Evolutionary conservation across 352 stramenopile genomes (phyloP).

Genomic region (Aphanomyces astaci): DNA sequence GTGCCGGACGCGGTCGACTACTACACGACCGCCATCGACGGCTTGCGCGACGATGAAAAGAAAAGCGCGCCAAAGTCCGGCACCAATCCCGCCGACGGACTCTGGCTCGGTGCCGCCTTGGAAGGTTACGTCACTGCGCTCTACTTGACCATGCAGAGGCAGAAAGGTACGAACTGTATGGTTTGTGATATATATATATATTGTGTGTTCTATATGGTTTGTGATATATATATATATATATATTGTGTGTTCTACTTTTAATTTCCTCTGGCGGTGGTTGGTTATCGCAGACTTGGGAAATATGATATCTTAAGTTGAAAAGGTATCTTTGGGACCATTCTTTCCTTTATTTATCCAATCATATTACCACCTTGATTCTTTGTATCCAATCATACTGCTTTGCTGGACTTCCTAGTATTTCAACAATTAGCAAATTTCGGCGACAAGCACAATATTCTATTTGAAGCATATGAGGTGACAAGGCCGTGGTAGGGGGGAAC

Average conservation of each 20-base stretch:
- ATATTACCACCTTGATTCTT: too few species aligned
- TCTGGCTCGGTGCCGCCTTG: conserved; percentile 76
- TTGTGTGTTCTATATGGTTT: conserved; percentile 9
- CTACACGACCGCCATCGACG: conserved; percentile 58
- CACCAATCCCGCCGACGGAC: conserved; percentile 36
- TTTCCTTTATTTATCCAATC: too few species aligned
- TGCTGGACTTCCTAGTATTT: too few species aligned
- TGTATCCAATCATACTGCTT: too few species aligned
- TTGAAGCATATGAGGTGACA: too few species aligned
- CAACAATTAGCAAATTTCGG: too few species aligned
- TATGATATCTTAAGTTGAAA: too few species aligned
- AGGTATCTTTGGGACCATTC: too few species aligned
- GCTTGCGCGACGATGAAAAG: conserved; percentile 69
- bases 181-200: neutral
- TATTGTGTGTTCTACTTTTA: conserved; percentile 53
- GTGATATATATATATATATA: too few species aligned
- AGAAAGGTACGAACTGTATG: neutral
- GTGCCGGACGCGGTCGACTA: conserved; percentile 59
- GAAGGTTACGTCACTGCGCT: conserved; percentile 34
- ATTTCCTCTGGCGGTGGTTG: too few species aligned
- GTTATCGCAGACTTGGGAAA: too few species aligned
- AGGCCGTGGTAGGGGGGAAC: conserved; percentile 25
- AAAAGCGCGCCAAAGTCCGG: neutral
- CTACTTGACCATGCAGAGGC: conserved; percentile 7
- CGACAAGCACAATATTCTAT: too few species aligned